Base-by-base conservation (phyloP, 179 eudicot species). In the Dionaea muscipula region DNA sequence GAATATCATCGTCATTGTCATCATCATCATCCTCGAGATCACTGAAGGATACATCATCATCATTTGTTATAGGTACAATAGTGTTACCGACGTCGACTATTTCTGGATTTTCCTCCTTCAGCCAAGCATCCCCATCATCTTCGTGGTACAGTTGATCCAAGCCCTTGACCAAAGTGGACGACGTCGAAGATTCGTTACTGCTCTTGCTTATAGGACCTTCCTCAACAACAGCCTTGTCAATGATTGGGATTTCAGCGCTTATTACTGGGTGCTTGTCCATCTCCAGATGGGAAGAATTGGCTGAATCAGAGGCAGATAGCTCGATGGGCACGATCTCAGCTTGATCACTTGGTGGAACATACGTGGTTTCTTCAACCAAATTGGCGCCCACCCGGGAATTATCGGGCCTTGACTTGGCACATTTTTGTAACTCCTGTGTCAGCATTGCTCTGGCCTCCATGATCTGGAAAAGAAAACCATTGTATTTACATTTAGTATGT, bases 11-110 rank as follows among this genome's bases (percentile, higher is more conserved):
- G 40, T 73, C 76, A 24, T 59, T n/a, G n/a, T n/a, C 94, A 31
- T 31, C 35, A 33, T 90, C 98, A 47, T 91, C 88, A 15, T 82
- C 98, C 68, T 91, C 98, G 50, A 91, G 86, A 70, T 91, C 98
- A 59, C 98, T 91, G 58, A 91, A 87, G 2, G 95, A 82, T 26
- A 91, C 98, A 62, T 80, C 95, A 21, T 80, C 90, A 18, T 77
- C 79, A 51, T 78, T 72, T 47, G 68, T 81, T 10, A 79, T 25
- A 47, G 77, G 77, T 31, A 78, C 64, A 9, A 74, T 60, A 3
- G 65, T 68, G 36, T 69, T 72, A 11, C 70, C 65, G n/a, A 66
- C 53, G 10, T 20, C 47, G n/a, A n/a, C 12, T 1, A 18, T 43
- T 26, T 72, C 69, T 40, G 53, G 67, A 17, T 53, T 44, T 55